Evolutionary conservation across 371 early-diverging fungal genomes (phyloP), one percentile per base, ranked within the genome.

Genomic region (Mortierella sp.): DNA sequence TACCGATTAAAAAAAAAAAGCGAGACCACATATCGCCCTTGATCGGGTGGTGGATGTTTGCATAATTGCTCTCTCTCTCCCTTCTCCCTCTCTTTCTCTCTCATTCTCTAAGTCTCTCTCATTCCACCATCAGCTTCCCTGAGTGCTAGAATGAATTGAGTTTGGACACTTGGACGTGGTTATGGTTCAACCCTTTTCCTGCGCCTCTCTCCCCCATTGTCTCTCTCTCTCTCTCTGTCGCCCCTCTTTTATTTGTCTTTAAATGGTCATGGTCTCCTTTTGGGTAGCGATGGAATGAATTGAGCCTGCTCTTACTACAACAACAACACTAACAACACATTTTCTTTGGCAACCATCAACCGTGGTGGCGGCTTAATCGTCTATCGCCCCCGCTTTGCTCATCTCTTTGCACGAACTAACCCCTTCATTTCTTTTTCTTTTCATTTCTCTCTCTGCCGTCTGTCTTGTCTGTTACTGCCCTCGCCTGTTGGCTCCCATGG

Each of bases 371-470:
- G 60, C 32, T 60, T 51, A 16, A 32, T 32, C 16, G 44, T 29
- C 29, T 72, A 46, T 35, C n/a, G 49, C 35, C 72, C 35, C 51
- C 72, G 49, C 38, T 49, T 72, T 72, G 72, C 51, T 51, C 51
- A 24, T 51, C 51, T 11, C 72, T 29, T 48, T 21, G 48, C 32
- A 32, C 24, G 49, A 48, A 44, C 46, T 51, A 72, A 51, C 24
- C 51, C 46, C 72, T 49, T 72, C 27, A 27, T 32, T 44, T 44
- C 21, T 21, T 71, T 71, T 46, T 71, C 27, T 14, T 32, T 44
- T 44, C 21, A 10, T 71, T 71, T 29, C 46, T 46, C 27, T 51
- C 21, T 51, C 49, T 38, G 12, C 72, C 24, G 29, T 46, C 35
- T 35, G 51, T 12, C 46, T 51, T n/a, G 46, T 49, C 51, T 72